Percentiles rank a stretch among this genome's conserved stretches.
Conservation (phyloP, 768 basidiomycete genomes). For the Boletus rufocinnamomeus region DNA sequence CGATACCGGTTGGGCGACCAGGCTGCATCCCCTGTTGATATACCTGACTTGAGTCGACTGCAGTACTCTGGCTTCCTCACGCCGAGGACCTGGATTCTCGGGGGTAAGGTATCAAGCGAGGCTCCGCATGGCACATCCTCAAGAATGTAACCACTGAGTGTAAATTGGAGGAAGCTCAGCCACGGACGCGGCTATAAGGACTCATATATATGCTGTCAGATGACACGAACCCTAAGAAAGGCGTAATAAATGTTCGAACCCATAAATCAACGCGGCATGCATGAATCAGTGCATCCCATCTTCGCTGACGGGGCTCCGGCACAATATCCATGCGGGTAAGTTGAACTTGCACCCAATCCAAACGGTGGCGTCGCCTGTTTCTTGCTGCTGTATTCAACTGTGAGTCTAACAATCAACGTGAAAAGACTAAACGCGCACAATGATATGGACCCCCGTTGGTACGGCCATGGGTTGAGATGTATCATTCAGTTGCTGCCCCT, state of each 20-base stretch:
- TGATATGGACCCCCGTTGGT: not conserved
- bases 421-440: not conserved
- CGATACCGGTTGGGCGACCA: not conserved
- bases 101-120: too few species aligned
- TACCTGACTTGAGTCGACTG: not conserved
- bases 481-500: not conserved
- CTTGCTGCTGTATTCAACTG: not conserved
- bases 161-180: too few species aligned
- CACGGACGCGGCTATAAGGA: too few species aligned
- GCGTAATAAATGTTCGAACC: not conserved
- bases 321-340: slow-evolving; percentile 1
- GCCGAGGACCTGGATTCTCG: too few species aligned
- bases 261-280: not conserved
- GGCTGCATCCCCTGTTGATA: too few species aligned
- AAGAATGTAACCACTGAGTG: too few species aligned
- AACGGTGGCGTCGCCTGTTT: not conserved
- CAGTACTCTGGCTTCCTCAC: not conserved
- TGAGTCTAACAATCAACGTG: not conserved
- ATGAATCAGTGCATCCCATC: not conserved
- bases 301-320: not conserved
- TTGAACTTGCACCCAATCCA: not conserved
- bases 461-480: not conserved
- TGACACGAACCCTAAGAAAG: too few species aligned
- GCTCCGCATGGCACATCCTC: too few species aligned
- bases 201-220: too few species aligned